Evolutionary conservation across 352 stramenopile species (phyloP), one percentile per base, ranked within the genome.

Genomic region (Phytophthora capsici): DNA sequence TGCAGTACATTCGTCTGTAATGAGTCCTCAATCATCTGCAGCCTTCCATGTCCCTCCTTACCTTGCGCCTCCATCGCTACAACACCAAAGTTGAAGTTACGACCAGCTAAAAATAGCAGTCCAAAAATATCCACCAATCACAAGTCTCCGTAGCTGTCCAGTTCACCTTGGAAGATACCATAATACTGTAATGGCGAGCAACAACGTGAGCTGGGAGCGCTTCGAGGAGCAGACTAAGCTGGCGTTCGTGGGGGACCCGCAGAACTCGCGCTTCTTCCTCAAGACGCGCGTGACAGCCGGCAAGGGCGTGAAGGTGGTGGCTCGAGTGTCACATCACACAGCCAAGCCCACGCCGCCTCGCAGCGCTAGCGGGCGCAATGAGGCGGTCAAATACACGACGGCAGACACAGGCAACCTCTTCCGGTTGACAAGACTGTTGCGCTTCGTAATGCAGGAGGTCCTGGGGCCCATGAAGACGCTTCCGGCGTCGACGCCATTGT

Each of bases 221-320:
- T 91, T 91, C 49, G 84, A 93, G 62, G 82, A 89, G 75, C 70
- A 84, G 56, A 74, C 77, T 3, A 91, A 91, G 62, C 73, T 86
- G 30, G 75, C 75, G 28, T 88, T 90, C 52, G 72, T 84, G 34
- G 77, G 69, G 40, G 72, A 86, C 13, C 69, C 82, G 44, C 61
- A 74, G 26, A 66, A 73, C 63, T 83, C 84, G 45, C 84, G 80
- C 26, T 78, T 92, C 57, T 82, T 86, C 57, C 63, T 91, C 67
- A 90, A 89, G 61, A 80, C 75, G 32, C 76, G 74, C 28, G 58
- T 69, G 37, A 81, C 69, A 45, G 45, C 67, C 4, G 66, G 34
- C 14, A 66, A 70, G 45, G 36, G 43, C 43, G 47, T 81, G 9
- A 63, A 71, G 44, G 71, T 91, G 41, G 78, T 84, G 23, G 71